Percentiles rank a stretch among this genome's conserved stretches.
Conservation (phyloP, 208 protist species). For the Leishmania amazonensis region DNA sequence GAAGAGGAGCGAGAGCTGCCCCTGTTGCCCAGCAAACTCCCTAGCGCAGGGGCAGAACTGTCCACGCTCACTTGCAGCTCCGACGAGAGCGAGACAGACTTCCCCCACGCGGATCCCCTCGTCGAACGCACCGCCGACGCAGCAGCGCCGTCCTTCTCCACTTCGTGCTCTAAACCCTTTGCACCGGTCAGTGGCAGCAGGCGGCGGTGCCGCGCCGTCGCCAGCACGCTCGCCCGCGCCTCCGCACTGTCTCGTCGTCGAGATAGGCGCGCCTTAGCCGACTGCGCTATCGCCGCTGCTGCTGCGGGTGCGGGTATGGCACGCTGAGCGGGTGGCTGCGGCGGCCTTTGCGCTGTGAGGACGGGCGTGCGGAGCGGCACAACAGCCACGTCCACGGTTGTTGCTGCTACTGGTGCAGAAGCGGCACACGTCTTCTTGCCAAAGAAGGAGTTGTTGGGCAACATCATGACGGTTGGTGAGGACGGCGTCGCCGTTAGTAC, state of each 20-base stretch:
- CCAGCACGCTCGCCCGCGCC: constrained; percentile 9
- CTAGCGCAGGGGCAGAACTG: not conserved
- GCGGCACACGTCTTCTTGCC: not conserved
- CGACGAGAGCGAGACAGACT: not conserved
- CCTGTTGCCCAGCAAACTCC: not conserved
- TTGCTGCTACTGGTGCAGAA: not conserved
- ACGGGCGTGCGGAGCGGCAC: not conserved
- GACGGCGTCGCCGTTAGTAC: too few species aligned
- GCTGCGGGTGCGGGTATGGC: not conserved
- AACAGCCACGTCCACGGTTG: not conserved
- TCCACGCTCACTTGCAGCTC: not conserved
- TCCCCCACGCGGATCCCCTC: not conserved
- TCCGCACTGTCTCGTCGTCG: constrained; percentile 10
- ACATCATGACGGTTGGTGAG: not conserved
- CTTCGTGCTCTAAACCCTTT: not conserved
- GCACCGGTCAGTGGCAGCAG: constrained; percentile 3
- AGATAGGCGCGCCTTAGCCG: not conserved
- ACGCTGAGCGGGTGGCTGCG: not conserved
- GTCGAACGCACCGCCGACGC: not conserved
- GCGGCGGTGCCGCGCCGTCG: constrained; percentile 8
- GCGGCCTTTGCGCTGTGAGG: not conserved
- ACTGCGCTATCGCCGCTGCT: not conserved
- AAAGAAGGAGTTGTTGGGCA: constrained; percentile 8
- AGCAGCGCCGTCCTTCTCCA: not conserved
- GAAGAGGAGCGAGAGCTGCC: not conserved